Percentiles rank a stretch among this genome's conserved stretches.
Conservation (phyloP, 1,139 yeast species). For the Pichia sp. region DNA sequence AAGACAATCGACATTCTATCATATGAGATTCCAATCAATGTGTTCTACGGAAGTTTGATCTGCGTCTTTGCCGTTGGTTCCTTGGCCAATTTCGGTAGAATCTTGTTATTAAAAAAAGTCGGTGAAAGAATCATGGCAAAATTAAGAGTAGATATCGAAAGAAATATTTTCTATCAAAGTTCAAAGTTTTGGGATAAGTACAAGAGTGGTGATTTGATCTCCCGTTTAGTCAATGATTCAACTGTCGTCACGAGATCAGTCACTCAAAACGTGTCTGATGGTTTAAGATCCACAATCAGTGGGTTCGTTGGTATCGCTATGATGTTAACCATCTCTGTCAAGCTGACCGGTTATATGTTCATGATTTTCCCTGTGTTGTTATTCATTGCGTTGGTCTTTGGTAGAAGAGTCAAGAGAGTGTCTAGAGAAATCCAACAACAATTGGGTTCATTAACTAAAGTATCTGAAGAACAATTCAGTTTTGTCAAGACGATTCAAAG, state of each 20-base stretch:
- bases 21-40: constrained; percentile 26
- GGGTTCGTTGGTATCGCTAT: constrained; percentile 54
- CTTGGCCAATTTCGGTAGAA: constrained; percentile 52
- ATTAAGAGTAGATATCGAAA: constrained; percentile 48
- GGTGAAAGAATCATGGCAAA: constrained; percentile 57
- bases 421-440: constrained; percentile 53
- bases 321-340: constrained; percentile 59
- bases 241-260: constrained; percentile 52
- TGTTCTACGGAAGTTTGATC: constrained; percentile 30
- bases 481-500: constrained; percentile 57
- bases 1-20: constrained; percentile 24
- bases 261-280: constrained; percentile 57
- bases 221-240: constrained; percentile 54
- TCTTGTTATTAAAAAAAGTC: constrained; percentile 44
- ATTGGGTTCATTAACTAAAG: constrained; percentile 53
- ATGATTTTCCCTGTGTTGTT: constrained; percentile 53
- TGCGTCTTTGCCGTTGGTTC: constrained; percentile 48
- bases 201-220: constrained; percentile 57
- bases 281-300: constrained; percentile 49
- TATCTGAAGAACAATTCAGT: constrained; percentile 57
- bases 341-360: constrained; percentile 56
- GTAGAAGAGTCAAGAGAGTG: constrained; percentile 49
- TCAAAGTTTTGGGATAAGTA: constrained; percentile 57
- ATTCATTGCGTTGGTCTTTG: constrained; percentile 51
- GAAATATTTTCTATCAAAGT: constrained; percentile 52